A percentile compares a stretch with the other conserved stretches of the same genome.
Evolutionary conservation across 257 asterid species (phyloP).

Genomic region (Solanum clarkiae): DNA sequence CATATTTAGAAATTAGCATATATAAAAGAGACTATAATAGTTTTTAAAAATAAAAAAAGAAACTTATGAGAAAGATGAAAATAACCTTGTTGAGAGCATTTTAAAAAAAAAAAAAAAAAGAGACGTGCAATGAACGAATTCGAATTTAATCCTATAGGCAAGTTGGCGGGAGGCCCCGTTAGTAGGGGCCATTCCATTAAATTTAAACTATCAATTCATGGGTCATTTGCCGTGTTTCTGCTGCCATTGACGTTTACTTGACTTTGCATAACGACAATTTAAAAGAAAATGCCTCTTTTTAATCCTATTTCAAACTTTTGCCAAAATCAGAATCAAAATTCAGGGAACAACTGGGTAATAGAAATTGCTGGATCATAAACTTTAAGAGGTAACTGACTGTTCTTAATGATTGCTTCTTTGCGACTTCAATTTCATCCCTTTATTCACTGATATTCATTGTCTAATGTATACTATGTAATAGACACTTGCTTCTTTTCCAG

Average conservation of each 20-base stretch:
- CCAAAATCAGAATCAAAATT: not conserved
- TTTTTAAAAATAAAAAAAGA: no score
- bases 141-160: not conserved
- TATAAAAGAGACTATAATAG: no score
- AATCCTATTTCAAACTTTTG: not conserved
- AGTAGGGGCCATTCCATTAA: not conserved
- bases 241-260: not conserved
- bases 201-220: not conserved
- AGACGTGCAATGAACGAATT: no score
- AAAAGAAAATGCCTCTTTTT: not conserved
- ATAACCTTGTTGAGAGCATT: no score
- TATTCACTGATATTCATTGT: not conserved
- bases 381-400: not conserved
- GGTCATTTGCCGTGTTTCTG: not conserved
- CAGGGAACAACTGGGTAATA: not conserved
- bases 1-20: no score
- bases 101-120: no score
- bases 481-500: not conserved
- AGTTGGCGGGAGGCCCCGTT: not conserved
- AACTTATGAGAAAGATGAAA: no score
- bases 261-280: not conserved
- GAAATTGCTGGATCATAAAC: not conserved
- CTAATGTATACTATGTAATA: not conserved
- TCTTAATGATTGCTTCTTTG: not conserved
- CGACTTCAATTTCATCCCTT: not conserved